Evolutionary conservation across 768 basidiomycete species (phyloP).

Genomic region (Suillus bovinus): DNA sequence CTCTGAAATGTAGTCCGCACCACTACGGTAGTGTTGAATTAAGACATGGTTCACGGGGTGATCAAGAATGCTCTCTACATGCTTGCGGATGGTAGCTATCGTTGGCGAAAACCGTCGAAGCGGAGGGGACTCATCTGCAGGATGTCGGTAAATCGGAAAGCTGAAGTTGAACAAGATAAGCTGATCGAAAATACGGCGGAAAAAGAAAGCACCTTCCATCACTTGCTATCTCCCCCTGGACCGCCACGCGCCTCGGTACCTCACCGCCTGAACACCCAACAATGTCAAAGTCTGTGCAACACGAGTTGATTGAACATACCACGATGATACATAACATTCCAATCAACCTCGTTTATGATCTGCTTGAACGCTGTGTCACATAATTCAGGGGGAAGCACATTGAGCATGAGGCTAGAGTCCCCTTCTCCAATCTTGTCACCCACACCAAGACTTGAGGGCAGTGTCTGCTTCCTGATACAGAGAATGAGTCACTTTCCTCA

Average conservation of each 20-base stretch:
- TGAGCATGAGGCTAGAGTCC: constrained; percentile 60
- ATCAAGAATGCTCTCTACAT: constrained; percentile 55
- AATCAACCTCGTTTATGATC: constrained; percentile 63
- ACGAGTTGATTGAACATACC: constrained; percentile 39
- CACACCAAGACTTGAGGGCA: constrained; percentile 30
- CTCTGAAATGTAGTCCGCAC: constrained; percentile 82
- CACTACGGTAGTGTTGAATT: constrained; percentile 78
- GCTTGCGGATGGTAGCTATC: constrained; percentile 60
- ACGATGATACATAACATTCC: constrained; percentile 74
- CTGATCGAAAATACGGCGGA: constrained; percentile 7
- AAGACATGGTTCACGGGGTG: constrained; percentile 84
- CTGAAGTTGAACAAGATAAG: constrained; percentile 32
- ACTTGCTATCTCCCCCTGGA: constrained; percentile 52
- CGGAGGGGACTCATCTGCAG: constrained; percentile 75
- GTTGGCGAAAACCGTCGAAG: constrained; percentile 68
- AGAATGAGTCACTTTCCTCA: neutral
- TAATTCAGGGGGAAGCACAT: constrained; percentile 58
- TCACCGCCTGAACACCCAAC: constrained; percentile 58
- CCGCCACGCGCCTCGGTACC: constrained; percentile 65
- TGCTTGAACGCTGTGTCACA: constrained; percentile 57
- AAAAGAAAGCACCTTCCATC: constrained; percentile 47
- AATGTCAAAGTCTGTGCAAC: constrained; percentile 7
- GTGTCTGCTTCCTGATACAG: neutral
- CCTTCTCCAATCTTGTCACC: constrained; percentile 60
- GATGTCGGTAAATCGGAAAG: constrained; percentile 81